These are phyloP conservation scores for Euclidium syriacum DNA, from an alignment of 345 rosid species.

Conservation along the genomic window DNA sequence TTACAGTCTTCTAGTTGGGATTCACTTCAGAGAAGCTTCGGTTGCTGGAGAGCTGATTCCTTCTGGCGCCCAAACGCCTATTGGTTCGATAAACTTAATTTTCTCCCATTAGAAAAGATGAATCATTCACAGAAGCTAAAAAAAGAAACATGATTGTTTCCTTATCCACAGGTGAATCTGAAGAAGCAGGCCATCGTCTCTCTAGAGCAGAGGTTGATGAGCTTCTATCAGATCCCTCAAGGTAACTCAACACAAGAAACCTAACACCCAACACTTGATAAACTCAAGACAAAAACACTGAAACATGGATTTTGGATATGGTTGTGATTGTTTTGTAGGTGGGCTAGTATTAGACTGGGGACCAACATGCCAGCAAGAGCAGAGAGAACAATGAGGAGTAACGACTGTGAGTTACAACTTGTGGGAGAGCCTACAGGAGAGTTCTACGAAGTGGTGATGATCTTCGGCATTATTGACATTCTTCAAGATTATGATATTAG, in stretches of 20 bases:
- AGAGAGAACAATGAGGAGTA: slow-evolving; percentile 64
- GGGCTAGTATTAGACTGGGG: slow-evolving; percentile 76
- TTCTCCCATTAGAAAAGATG: not conserved
- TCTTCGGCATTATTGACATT: slow-evolving; percentile 84
- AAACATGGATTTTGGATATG: not conserved
- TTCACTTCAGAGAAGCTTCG: slow-evolving; percentile 76
- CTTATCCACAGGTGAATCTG: slow-evolving; percentile 30
- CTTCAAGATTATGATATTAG: slow-evolving; percentile 91
- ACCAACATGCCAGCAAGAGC: slow-evolving; percentile 74
- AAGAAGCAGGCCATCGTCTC: slow-evolving; percentile 31
- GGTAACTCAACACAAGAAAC: slow-evolving; percentile 30
- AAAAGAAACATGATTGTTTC: not conserved
- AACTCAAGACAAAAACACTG: not conserved
- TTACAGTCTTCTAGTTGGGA: slow-evolving; percentile 89
- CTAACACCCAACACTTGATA: not conserved
- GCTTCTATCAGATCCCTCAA: slow-evolving; percentile 33
- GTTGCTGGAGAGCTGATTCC: slow-evolving; percentile 67
- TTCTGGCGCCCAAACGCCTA: slow-evolving; percentile 41
- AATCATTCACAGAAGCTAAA: not conserved
- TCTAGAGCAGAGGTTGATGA: slow-evolving; percentile 35
- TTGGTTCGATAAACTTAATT: slow-evolving; percentile 23
- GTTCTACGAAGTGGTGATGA: slow-evolving; percentile 69
- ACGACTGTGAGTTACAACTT: slow-evolving; percentile 50
- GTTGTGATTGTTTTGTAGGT: slow-evolving; percentile 41
- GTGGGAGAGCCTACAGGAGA: slow-evolving; percentile 81